A percentile compares a stretch with the other conserved stretches of the same genome.
Conservation (phyloP, 1,284 basidiomycete genomes). For the Malassezia vespertilionis region DNA sequence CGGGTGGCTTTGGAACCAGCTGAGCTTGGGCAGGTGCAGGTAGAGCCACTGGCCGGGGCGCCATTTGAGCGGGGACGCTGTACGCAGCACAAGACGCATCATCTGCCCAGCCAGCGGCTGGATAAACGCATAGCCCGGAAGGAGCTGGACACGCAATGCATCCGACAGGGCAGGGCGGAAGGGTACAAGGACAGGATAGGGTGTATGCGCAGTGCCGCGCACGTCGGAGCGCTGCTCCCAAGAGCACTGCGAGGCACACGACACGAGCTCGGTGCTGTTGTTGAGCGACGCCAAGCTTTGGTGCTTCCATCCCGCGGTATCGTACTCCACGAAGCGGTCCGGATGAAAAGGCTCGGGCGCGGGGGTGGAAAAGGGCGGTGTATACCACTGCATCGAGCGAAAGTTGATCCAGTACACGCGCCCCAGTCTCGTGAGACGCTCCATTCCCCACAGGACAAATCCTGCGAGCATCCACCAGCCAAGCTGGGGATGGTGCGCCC, state of each 20-base stretch:
- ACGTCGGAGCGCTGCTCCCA: too few relatives aligned
- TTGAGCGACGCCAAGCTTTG: background rate
- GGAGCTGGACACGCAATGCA: slow-evolving; percentile 34
- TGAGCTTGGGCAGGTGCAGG: slow-evolving; percentile 62
- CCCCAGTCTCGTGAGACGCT: slow-evolving; percentile 10
- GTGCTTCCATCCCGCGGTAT: background rate
- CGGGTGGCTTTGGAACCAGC: slow-evolving; percentile 62
- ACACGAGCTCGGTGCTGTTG: background rate
- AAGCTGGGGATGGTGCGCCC: slow-evolving; percentile 51
- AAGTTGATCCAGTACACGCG: slow-evolving; percentile 12
- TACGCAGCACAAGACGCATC: slow-evolving; percentile 61
- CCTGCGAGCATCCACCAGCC: slow-evolving; percentile 57
- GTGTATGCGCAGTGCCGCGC: too few relatives aligned
- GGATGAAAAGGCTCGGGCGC: too few relatives aligned
- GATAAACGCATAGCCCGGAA: slow-evolving; percentile 61
- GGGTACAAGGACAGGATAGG: too few relatives aligned
- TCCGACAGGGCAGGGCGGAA: slow-evolving; percentile 31
- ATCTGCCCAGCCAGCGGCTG: slow-evolving; percentile 69
- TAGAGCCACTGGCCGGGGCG: slow-evolving; percentile 69
- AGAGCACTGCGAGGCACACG: too few relatives aligned
- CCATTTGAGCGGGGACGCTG: slow-evolving; percentile 54
- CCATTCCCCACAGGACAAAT: slow-evolving; percentile 56
- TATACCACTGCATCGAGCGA: too few relatives aligned
- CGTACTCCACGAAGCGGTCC: too few relatives aligned
- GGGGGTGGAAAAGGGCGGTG: too few relatives aligned